These are phyloP conservation scores for Sanguinoderma infundibulare DNA, from an alignment of 1,284 basidiomycete species.

Conservation along the genomic window DNA sequence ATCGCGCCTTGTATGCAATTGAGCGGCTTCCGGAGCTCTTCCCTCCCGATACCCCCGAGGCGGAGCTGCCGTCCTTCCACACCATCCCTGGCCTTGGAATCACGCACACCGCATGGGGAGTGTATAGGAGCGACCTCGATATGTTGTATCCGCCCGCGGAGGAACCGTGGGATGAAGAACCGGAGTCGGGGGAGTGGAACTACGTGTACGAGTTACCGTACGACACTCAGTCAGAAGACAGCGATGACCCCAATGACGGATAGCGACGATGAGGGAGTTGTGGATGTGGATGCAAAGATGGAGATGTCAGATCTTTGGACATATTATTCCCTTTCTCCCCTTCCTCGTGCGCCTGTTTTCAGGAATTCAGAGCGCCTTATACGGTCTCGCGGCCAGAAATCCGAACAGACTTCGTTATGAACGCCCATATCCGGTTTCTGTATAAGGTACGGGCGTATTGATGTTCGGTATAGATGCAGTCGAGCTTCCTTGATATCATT, in stretches of 20 bases:
- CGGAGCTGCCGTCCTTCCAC: slow-evolving; percentile 8
- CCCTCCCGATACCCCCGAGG: slow-evolving; percentile 7
- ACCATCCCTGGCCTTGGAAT: slow-evolving; percentile 6
- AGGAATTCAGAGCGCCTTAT: too few species aligned
- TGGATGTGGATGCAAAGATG: too few species aligned
- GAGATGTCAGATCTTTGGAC: too few species aligned
- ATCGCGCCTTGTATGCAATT: slow-evolving; percentile 11
- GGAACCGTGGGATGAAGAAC: background rate
- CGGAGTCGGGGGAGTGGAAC: background rate
- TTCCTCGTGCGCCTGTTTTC: too few species aligned
- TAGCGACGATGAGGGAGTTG: background rate
- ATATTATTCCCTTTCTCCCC: too few species aligned
- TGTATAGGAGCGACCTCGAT: slow-evolving; percentile 17
- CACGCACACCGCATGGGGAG: slow-evolving; percentile 12
- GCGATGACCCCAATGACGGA: background rate
- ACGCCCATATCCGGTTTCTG: too few species aligned
- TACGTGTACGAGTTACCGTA: too few species aligned
- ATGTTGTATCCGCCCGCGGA: background rate
- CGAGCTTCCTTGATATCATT: too few species aligned
- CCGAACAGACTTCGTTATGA: too few species aligned
- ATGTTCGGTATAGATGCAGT: too few species aligned
- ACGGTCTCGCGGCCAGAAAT: too few species aligned
- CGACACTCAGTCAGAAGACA: background rate
- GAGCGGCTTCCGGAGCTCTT: slow-evolving; percentile 6
- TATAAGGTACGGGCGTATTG: too few species aligned